Percentiles rank a stretch among this genome's conserved stretches.
These are phyloP conservation scores for Nepenthes gracilis DNA, from an alignment of 148 eudicot species.

Conservation along the genomic window DNA sequence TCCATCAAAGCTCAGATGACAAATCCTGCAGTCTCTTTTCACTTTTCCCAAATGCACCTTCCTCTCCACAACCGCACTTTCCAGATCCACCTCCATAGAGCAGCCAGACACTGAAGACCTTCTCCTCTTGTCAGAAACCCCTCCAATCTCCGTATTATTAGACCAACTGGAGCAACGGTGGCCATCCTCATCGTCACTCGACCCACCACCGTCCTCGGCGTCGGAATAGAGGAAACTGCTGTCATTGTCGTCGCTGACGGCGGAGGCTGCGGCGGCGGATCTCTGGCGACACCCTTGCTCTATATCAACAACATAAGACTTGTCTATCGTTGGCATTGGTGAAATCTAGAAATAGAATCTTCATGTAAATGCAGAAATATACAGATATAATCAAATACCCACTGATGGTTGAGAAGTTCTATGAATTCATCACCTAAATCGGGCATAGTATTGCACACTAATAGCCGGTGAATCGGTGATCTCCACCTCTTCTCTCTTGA, in stretches of 20 bases:
- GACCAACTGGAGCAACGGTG: conserved; percentile 1
- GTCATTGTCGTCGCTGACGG: background rate
- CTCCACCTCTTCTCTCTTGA: background rate
- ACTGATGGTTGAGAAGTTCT: background rate
- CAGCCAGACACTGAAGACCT: conserved; percentile 38
- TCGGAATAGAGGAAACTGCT: background rate
- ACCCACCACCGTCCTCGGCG: background rate
- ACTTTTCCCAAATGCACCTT: conserved; percentile 35
- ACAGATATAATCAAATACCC: background rate
- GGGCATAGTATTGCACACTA: background rate
- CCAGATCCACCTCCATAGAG: conserved; percentile 57
- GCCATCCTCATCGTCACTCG: conserved; percentile 5
- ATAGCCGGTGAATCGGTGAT: background rate
- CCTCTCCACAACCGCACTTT: conserved; percentile 18
- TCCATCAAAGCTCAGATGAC: conserved; percentile 55
- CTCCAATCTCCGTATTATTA: background rate
- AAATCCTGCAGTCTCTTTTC: conserved; percentile 73
- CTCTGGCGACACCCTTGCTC: conserved; percentile 7
- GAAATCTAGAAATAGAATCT: background rate
- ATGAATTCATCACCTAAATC: background rate
- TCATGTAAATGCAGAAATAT: background rate
- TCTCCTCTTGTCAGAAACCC: conserved; percentile 1
- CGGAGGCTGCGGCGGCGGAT: conserved; percentile 7
- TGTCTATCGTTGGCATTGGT: background rate
- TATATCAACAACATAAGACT: conserved; percentile 7